phyloP scores from a whole-genome alignment of 2,329 filamentous ascomycete species.

The Colletotrichum sp. region DNA sequence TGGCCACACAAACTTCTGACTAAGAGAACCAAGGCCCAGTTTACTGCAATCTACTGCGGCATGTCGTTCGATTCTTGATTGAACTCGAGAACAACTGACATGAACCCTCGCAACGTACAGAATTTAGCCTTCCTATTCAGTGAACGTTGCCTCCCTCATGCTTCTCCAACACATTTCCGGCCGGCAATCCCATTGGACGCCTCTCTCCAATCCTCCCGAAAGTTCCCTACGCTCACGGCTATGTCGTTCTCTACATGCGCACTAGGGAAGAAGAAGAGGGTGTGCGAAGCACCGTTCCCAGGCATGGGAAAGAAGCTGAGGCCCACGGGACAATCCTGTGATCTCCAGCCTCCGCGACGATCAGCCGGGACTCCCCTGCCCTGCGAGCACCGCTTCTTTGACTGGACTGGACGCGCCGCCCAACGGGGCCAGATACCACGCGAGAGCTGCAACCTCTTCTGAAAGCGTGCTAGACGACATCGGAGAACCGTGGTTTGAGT shows the following conservation, averaged over 20 bases:
- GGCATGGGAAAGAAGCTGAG: slow-evolving; percentile 1
- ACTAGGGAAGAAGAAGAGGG: neutral
- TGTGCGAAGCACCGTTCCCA: neutral
- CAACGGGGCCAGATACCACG: slow-evolving; percentile 13
- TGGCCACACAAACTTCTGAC: neutral
- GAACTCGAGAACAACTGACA: neutral
- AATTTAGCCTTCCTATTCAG: neutral
- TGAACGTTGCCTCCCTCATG: neutral
- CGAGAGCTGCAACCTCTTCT: slow-evolving; percentile 7
- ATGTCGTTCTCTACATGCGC: neutral
- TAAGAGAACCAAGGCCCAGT: neutral
- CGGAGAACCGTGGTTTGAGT: slow-evolving; percentile 4
- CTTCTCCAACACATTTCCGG: neutral
- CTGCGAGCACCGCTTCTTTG: neutral
- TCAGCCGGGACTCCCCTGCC: slow-evolving; percentile 22
- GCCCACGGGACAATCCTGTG: slow-evolving; percentile 24
- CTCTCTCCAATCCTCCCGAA: slow-evolving; percentile 15
- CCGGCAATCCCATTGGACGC: slow-evolving; percentile 14
- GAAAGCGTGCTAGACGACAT: neutral
- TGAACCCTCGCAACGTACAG: neutral
- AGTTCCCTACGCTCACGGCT: neutral
- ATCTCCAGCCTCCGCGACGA: slow-evolving; percentile 25
- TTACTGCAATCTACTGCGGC: neutral
- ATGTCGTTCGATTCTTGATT: neutral
- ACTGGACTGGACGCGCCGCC: neutral